Base-by-base conservation (phyloP, 139 green algal species). In the Closterium sp. region DNA sequence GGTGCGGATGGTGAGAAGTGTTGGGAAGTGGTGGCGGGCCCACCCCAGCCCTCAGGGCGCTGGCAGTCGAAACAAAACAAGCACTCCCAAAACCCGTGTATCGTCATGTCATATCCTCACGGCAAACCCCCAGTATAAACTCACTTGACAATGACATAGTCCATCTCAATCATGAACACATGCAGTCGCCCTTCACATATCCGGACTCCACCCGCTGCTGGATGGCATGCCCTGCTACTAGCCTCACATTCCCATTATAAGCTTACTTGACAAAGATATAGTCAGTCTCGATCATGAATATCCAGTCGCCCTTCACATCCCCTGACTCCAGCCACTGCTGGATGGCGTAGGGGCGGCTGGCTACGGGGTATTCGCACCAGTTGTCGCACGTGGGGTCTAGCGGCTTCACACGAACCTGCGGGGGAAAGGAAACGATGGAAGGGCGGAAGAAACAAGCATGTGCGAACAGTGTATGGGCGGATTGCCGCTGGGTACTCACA, bases 101-200 rank as follows among this genome's bases (percentile, higher is more conserved):
- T n/a, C n/a, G n/a, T n/a, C n/a, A n/a, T n/a, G n/a, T n/a, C n/a
- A n/a, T 23, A 10, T 23, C 19, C 19, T 10, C 9, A 9, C 38
- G n/a, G n/a, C n/a, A n/a, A n/a, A 66, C 19, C 38, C 43, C 9
- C 43, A 16, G 21, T 25, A 69, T 19, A 86, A 81, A 87, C 92
- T 88, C 89, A 94, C 92, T 91, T 93, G 64, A 94, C 85, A 88
- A 94, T 93, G 9, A 94, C 31, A 34, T 94, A 93, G 86, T 94
- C 92, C 1, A 89, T 92, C 89, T 94, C 92, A 16, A 93, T 91
- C 81, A 93, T 91, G 43, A 94, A 36, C 32, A n/a, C n/a, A 94
- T 76, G 89, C 92, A 94, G 5, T 93, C 81, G 25, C 86, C 89
- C 34, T 91, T 93, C 34, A 32, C 21, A 28, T 93, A 89, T 21